These are phyloP conservation scores for Puccinellia tenuiflora DNA, from an alignment of 176 grass and related monocot species.

Conservation along the genomic window DNA sequence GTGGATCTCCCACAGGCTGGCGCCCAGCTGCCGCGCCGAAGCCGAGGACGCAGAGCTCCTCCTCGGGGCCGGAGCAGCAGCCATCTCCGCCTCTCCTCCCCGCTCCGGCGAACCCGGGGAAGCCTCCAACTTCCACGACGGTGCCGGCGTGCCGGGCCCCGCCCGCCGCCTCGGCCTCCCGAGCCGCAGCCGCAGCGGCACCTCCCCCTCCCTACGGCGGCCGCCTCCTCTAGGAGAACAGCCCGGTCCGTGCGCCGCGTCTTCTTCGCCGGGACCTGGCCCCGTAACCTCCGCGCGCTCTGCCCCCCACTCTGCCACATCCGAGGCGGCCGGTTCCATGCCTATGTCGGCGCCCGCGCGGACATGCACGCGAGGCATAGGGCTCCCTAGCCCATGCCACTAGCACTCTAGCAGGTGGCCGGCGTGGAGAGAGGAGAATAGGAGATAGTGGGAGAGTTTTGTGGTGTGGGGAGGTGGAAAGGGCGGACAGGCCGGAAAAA, in stretches of 20 bases:
- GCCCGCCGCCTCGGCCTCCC: conserved; percentile 33
- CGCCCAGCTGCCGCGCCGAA: conserved; percentile 80
- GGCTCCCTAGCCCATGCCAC: not conserved
- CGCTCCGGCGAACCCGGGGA: conserved; percentile 46
- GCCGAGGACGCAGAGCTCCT: conserved; percentile 44
- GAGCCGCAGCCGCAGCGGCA: conserved; percentile 38
- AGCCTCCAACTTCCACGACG: conserved; percentile 65
- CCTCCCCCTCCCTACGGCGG: not conserved
- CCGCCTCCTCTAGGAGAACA: not conserved
- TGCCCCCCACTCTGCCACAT: not conserved
- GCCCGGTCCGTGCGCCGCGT: not conserved
- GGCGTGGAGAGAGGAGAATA: not conserved
- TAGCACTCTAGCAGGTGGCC: not conserved
- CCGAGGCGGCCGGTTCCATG: conserved; percentile 16
- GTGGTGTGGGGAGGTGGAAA: not conserved
- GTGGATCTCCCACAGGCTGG: conserved; percentile 94
- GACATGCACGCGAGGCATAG: conserved; percentile 4
- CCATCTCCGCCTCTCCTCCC: not conserved
- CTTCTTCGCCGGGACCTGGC: conserved; percentile 23
- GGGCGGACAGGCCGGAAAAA: not conserved
- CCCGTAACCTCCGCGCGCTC: conserved; percentile 29
- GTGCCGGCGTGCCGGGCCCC: conserved; percentile 46
- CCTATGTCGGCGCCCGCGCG: not conserved
- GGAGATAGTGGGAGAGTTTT: not conserved
- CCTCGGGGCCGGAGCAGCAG: conserved; percentile 3